Base-by-base conservation (phyloP, 1,284 basidiomycete genomes). In the Leccinum pseudoinsigne region DNA sequence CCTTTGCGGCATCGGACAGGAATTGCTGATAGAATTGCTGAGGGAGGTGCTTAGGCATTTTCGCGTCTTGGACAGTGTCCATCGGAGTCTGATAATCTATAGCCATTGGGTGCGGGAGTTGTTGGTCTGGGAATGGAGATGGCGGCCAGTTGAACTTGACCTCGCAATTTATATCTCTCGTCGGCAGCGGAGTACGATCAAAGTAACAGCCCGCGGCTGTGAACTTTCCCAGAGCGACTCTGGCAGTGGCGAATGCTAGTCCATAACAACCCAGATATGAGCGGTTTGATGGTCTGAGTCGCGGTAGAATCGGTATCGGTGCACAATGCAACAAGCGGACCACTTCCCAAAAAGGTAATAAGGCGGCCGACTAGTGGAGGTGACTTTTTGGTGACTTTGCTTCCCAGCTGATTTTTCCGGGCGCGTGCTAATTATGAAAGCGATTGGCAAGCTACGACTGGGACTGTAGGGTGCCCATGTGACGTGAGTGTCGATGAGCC, bases 1-100 rank as follows among this genome's bases (percentile, higher is more conserved):
- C 77, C 68, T 84, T 88, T 28, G 87, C 85, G n/a, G 72, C 68
- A 60, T 80, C 74, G 6, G 88, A 90, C 38, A 91, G 73, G 70
- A 88, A 90, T 3, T 72, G 62, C 0, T 71, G 58, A 71, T 90
- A 91, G 71, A 79, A 83, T 28, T 79, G 78, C 26, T 77, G 68
- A 14, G 87, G 82, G 6, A 87, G 78, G 60, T 66, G 71, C 10
- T 63, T 62, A 16, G 63, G 62, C 2, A 50, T 38, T 23, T 59
- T 50, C n/a, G 38, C 12, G 14, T 38, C 16, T n/a, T 53, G 18
- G 47, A 31, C 36, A 8, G 14, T 16, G 4, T 18, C 36, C 31
- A 55, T 45, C 7, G 55, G 18, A 45, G 28, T 12, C 16, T 34
- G 28, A 16, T 21, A 28, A 50, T 59, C 34, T 55, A 67, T 61